Base-by-base conservation (phyloP, 108 stramenopile genomes). In the Skeletonema grethae region DNA sequence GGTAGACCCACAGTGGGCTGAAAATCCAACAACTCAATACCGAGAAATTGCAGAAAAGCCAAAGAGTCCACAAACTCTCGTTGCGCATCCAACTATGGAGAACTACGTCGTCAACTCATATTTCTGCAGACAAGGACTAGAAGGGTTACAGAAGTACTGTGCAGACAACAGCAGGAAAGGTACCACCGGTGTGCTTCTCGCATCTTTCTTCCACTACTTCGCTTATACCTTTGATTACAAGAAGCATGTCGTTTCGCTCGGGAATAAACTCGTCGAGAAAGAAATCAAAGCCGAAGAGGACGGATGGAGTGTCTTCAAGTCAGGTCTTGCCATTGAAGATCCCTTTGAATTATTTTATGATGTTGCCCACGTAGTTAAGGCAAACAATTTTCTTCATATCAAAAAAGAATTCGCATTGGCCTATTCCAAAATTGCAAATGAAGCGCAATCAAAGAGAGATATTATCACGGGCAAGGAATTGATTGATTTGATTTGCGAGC, bases 281-380 rank as follows among this genome's bases (percentile, higher is more conserved):
- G 91, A 93, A 74, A 69, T 84, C 24, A 99, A 98, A 74, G 95
- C 95, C 39, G 98, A 99, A 85, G 69, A 89, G 7, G 90, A 96
- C 82, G 92, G 96, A 61, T 99, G 98, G 98, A 84, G 89, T 48
- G 76, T 88, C 61, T 90, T 93, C 77, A 85, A 79, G 57, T 89
- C 71, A 20, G 89, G 92, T 53, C 79, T 99, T 36, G 95, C 96
- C 24, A 96, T 99, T 41, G 98, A 99, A 88, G 99, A 99, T 77
- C 99, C 99, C 9, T 99, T 99, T 84, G 99, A 99, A 79, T 95
- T 94, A 6, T 96, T 93, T 84, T 99, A 99, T 75, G 97, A 99
- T 81, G 98, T 99, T 29, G 97, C 97, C 18, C 99, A 99, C 82
- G 97, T 99, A 7, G 84, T 99, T n/a, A 97, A 96, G 73, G 82